Evolutionary conservation across 2,329 filamentous ascomycete species (phyloP), one percentile per base, ranked within the genome.

Genomic region (Orbilia brochopaga): DNA sequence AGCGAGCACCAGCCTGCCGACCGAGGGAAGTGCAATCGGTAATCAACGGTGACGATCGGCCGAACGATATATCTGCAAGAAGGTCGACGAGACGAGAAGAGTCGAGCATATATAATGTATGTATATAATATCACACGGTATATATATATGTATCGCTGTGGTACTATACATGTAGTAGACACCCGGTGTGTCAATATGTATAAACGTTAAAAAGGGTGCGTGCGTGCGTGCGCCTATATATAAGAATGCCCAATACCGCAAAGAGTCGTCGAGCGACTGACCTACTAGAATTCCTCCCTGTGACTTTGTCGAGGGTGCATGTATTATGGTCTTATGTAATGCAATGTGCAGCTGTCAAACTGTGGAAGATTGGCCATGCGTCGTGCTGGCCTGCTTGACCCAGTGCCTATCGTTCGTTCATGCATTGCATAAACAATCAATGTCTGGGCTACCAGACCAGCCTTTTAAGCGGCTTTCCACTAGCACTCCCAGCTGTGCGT

Each of bases 1-100:
- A 64, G 30, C 23, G 27, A 53, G 50, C 30, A 21, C 46, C 54
- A 24, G 60, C 60, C 67, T 72, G 67, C 67, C 67, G 66, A 72
- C 66, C 55, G 56, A 72, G 53, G 67, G 56, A 72, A 65, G 62
- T 72, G 65, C 65, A 70, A 70, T 63, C 59, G 65, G 59, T 35
- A 53, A 58, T 48, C 59, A 24, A 57, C 40, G 60, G 50, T 63
- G 60, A 54, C 17, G 59, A 56, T 56, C 60, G 48, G 2, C 53
- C 53, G 27, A 44, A 21, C 19, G n/a, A 15, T 54, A 21, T 51
- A 59, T 51, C 23, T 44, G 46, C 13, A 17, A 61, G 46, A 11
- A 32, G 37, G 40, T 53, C 50, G 58, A 37, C 2, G 32, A 54
- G 19, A 23, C n/a, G n/a, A n/a, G n/a, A n/a, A n/a, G n/a, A n/a